Base-by-base conservation (phyloP, 2,329 filamentous ascomycete genomes). In the Penicillium brasilianum region DNA sequence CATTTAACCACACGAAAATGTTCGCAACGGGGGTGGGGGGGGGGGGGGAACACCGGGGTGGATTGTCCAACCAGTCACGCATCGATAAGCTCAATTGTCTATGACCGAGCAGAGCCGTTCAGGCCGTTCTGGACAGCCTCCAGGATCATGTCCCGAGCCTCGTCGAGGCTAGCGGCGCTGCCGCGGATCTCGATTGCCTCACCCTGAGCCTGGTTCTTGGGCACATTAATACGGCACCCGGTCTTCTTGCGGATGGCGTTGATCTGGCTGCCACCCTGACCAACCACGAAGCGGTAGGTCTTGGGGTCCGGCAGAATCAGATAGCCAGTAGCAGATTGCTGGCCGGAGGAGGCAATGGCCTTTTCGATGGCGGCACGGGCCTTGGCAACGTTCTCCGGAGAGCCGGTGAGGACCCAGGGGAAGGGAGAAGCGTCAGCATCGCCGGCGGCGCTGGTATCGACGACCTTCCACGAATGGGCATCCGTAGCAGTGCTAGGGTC, bases 111-210 rank as follows among this genome's bases (percentile, higher is more conserved):
- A 52, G 60, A 59, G 18, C 71, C 70, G 43, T 70, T 73, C 55
- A 72, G 60, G 5, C 77, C 77, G 28, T 70, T 74, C 57, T 85
- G 84, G 11, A 98, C 90, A 65, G 93, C 91, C 62, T 92, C 88
- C 63, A 99, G 81, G 63, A 99, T 97, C 75, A 96, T 83, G 61
- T 96, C 88, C 81, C 90, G 93, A 53, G 95, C 95, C 76, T 90
- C 85, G 78, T 97, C 92, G 39, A 96, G 87, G 13, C 91, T 92
- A 16, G 92, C 90, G 72, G 86, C 86, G 58, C 84, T 86, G 41
- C 95, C 95, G 37, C 90, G 83, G 71, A 99, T 90, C 81, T 97
- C 92, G 74, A 99, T 97, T 4, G 94, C 92, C 77, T 97, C 93
- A 22, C 83, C 85, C 68, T 81, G 80, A 39, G 82, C 82, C 77